Conservation (phyloP, 768 basidiomycete species). For the Agaricus sinodeliciosus region DNA sequence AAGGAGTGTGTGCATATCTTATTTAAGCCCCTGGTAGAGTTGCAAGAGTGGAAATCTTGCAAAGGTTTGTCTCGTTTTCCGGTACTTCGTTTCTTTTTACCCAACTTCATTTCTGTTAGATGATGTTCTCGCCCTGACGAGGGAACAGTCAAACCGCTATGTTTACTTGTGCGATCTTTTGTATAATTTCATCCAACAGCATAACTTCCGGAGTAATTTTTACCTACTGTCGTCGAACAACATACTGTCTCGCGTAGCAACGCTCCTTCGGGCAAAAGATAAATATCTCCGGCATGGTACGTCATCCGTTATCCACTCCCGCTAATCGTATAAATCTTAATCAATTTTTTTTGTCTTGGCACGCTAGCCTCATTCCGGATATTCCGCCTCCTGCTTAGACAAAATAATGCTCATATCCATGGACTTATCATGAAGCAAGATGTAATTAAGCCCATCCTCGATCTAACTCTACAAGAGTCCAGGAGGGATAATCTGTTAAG, state of each 20-base stretch:
- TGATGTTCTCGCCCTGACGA: constrained; percentile 45
- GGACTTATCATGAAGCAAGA: constrained; percentile 80
- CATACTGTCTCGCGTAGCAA: constrained; percentile 67
- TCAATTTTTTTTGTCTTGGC: neutral
- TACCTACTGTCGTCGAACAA: constrained; percentile 72
- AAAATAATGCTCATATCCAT: constrained; percentile 72
- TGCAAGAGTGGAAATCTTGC: constrained; percentile 56
- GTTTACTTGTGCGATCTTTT: constrained; percentile 89
- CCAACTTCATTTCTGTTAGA: constrained; percentile 27
- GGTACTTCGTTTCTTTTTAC: neutral
- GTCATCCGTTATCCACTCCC: constrained; percentile 20
- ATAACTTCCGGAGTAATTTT: constrained; percentile 89
- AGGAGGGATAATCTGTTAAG: constrained; percentile 86
- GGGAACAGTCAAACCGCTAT: constrained; percentile 78
- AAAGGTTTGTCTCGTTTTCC: constrained; percentile 20
- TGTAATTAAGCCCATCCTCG: constrained; percentile 75
- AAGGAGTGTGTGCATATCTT: constrained; percentile 73
- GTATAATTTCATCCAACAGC: constrained; percentile 82
- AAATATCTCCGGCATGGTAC: constrained; percentile 90
- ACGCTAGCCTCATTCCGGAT: constrained; percentile 81
- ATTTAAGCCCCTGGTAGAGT: constrained; percentile 69
- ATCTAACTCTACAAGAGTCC: constrained; percentile 78
- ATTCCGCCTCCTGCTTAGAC: constrained; percentile 79
- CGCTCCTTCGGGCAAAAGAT: constrained; percentile 74
- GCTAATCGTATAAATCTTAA: neutral